Evolutionary conservation across 2,329 filamentous ascomycete genomes (phyloP).

Genomic region (Colletotrichum magnum): DNA sequence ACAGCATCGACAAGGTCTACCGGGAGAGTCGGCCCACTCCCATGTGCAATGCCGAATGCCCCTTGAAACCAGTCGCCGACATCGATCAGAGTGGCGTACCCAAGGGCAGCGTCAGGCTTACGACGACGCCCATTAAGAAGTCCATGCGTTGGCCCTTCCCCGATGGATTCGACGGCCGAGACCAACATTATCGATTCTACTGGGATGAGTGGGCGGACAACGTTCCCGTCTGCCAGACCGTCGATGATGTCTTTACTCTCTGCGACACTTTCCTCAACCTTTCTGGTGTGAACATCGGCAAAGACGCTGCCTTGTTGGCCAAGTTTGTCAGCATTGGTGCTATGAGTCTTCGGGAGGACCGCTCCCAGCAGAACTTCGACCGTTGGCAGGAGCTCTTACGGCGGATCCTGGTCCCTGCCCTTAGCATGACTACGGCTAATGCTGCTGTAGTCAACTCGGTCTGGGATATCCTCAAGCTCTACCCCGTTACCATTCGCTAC

Average conservation of each 20-base stretch:
- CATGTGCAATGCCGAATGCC: slow-evolving; percentile 50
- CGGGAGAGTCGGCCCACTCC: slow-evolving; percentile 59
- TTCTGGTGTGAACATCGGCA: slow-evolving; percentile 90
- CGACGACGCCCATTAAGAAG: slow-evolving; percentile 73
- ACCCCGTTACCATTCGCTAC: slow-evolving; percentile 83
- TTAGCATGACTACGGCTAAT: slow-evolving; percentile 89
- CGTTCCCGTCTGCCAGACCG: slow-evolving; percentile 88
- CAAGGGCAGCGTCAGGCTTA: slow-evolving; percentile 78
- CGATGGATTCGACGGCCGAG: slow-evolving; percentile 81
- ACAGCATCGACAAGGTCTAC: slow-evolving; percentile 83
- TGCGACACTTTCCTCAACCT: slow-evolving; percentile 88
- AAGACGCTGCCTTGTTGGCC: slow-evolving; percentile 81
- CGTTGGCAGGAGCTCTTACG: slow-evolving; percentile 91
- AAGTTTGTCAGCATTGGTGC: slow-evolving; percentile 90
- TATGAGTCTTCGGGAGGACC: slow-evolving; percentile 79
- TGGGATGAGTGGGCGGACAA: slow-evolving; percentile 98
- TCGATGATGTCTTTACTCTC: slow-evolving; percentile 91
- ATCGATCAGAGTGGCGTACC: slow-evolving; percentile 76
- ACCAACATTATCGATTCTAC: slow-evolving; percentile 90
- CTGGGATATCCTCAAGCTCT: slow-evolving; percentile 85
- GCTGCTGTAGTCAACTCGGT: slow-evolving; percentile 88
- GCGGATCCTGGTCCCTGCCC: slow-evolving; percentile 86
- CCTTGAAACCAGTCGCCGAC: slow-evolving; percentile 62
- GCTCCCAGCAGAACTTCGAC: slow-evolving; percentile 76
- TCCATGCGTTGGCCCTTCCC: slow-evolving; percentile 87